Base-by-base conservation (phyloP, 495 filamentous ascomycete species). In the Entonaema liquescens region DNA sequence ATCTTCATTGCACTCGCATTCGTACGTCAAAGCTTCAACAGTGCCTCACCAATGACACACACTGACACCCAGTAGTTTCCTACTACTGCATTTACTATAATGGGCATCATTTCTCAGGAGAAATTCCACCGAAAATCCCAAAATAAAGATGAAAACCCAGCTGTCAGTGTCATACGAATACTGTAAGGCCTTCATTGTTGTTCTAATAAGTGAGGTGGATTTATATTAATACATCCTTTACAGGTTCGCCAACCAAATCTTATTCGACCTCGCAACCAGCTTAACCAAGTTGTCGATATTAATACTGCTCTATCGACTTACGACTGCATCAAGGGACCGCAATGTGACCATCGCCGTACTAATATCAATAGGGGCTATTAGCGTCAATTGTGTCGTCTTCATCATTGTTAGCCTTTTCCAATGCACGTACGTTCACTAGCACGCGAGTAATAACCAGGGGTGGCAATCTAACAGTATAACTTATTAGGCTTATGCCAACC, bases 241-340 rank as follows among this genome's bases (percentile, higher is more conserved):
- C 11, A 78, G 86, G 17, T 75, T 89, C 40, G 72, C 77, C 9
- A 86, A 84, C 49, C 82, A 87, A 66, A 79, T 87, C 9, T 72
- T 84, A 21, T 90, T 89, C 72, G 83, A 82, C 0, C 11, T 86
- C 29, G 79, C 87, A 2, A 84, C 87, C 2, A 81, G 75, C 13
- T 77, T 88, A 26, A 88, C 85, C 29, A 87, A 89, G 36, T 75
- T 89, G 25, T 89, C 87, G 1, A 79, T 89, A 23, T 76, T 89
- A 7, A 85, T 82, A 75, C 85, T 89, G 17, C 71, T 77, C n/a
- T 72, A 78, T 49, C 75, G 77, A 8, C 60, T 81, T 12, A 70
- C 75, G 1, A 53, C 70, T 6, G 73, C 66, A 21, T 64, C 72
- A 11, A 66, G 64, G 21, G 62, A 64, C 21, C 63, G 65, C 19